A percentile compares a stretch with the other conserved stretches of the same genome.
These are phyloP conservation scores for Quercus cerris DNA, from an alignment of 306 rosid genomes.

Conservation along the genomic window DNA sequence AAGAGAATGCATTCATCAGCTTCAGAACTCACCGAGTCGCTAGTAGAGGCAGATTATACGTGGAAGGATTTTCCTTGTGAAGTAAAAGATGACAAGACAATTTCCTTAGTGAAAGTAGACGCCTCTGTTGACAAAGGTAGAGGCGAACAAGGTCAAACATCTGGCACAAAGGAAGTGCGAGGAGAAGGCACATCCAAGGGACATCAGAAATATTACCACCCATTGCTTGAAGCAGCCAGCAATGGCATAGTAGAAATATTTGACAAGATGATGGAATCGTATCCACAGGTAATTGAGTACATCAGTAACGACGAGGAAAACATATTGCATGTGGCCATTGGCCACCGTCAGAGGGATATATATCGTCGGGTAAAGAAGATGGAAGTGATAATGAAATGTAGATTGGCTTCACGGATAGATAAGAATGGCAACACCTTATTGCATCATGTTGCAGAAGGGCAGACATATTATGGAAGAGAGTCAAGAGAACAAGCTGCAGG, in stretches of 20 bases:
- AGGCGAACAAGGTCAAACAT: too few species aligned
- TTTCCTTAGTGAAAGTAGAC: too few species aligned
- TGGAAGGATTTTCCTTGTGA: not conserved
- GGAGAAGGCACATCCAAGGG: not conserved
- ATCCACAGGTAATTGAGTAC: constrained; percentile 23
- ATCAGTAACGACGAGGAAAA: not conserved
- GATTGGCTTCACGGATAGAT: not conserved
- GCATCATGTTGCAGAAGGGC: constrained; percentile 10
- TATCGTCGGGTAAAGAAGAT: not conserved
- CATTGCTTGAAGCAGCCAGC: constrained; percentile 44
- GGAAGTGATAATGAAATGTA: not conserved
- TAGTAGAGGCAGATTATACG: not conserved
- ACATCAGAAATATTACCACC: constrained; percentile 3
- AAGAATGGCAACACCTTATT: constrained; percentile 3
- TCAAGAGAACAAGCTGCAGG: not conserved
- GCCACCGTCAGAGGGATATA: constrained; percentile 28
- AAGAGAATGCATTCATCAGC: not conserved
- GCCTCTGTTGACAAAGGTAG: too few species aligned
- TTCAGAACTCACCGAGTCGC: not conserved
- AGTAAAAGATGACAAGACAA: not conserved
- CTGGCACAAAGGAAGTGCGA: too few species aligned
- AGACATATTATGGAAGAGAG: not conserved
- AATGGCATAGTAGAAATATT: constrained; percentile 44
- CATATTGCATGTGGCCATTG: constrained; percentile 22
- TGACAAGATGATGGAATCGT: constrained; percentile 11